Percentiles rank a stretch among this genome's conserved stretches.
Conservation (phyloP, 176 grass and related monocot genomes). For the Alloteropsis semialata region DNA sequence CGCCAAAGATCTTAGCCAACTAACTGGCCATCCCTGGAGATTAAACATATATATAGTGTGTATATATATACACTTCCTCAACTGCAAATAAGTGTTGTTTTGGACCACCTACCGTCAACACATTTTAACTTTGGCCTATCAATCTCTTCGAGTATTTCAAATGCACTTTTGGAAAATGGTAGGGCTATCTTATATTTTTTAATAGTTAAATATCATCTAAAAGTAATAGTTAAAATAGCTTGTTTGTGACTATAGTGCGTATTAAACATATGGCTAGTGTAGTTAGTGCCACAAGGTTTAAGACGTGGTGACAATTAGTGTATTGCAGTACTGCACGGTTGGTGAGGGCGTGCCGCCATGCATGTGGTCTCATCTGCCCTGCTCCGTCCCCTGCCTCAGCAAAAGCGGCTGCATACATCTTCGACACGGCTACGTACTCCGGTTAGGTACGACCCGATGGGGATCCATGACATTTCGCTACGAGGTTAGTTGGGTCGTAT, state of each 20-base stretch:
- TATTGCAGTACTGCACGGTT: slow-evolving; percentile 9
- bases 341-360: slow-evolving; percentile 23
- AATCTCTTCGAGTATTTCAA: not conserved
- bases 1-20: not conserved
- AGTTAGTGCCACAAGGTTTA: slow-evolving; percentile 12
- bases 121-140: not conserved
- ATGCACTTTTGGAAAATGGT: not conserved
- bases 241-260: not conserved
- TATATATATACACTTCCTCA: not conserved
- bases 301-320: not conserved
- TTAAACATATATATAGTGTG: slow-evolving; percentile 15
- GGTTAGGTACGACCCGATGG: slow-evolving; percentile 31
- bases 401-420: not conserved
- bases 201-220: too few species aligned
- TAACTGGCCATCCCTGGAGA: not conserved
- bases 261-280: slow-evolving; percentile 4
- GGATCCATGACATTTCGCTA: not conserved
- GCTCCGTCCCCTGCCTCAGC: slow-evolving; percentile 10
- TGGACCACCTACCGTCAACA: not conserved
- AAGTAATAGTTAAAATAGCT: not conserved
- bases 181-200: not conserved
- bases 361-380: slow-evolving; percentile 33
- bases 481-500: slow-evolving; percentile 18
- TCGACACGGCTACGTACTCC: not conserved
- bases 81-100: not conserved